Evolutionary conservation across 371 early-diverging fungal species (phyloP).

Genomic region (Mucor piriformis): DNA sequence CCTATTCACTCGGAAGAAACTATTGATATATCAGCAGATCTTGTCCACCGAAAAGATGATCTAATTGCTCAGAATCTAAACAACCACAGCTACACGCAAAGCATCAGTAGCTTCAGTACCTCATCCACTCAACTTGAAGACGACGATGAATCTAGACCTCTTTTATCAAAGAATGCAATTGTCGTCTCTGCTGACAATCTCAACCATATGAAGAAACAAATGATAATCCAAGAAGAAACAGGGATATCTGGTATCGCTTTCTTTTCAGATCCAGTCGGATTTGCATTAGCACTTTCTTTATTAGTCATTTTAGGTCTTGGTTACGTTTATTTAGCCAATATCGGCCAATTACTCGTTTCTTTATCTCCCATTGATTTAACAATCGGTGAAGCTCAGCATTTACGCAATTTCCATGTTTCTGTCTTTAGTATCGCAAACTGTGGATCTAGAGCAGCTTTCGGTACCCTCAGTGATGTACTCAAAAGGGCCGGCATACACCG

Average conservation of each 20-base stretch:
- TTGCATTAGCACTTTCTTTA: conserved; percentile 34
- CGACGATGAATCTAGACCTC: conserved; percentile 12
- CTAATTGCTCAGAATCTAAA: conserved; percentile 1
- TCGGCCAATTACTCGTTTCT: conserved; percentile 40
- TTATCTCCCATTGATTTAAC: conserved; percentile 19
- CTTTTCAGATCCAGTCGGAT: conserved; percentile 37
- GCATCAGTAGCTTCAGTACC: conserved; percentile 24
- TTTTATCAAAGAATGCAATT: conserved; percentile 12
- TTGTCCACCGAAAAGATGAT: conserved; percentile 2
- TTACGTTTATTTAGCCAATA: conserved; percentile 48
- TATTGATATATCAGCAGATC: background rate
- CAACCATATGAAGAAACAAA: background rate
- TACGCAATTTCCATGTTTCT: conserved; percentile 47
- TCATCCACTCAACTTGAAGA: conserved; percentile 20
- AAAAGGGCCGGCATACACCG: conserved; percentile 41
- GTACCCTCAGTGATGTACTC: conserved; percentile 48
- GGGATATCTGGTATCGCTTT: conserved; percentile 28
- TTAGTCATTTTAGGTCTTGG: conserved; percentile 44
- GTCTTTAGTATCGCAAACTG: conserved; percentile 55
- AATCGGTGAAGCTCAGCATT: conserved; percentile 26
- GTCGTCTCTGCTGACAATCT: conserved; percentile 11
- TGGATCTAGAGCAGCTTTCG: conserved; percentile 42
- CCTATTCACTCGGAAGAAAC: background rate
- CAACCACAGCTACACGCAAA: conserved; percentile 8
- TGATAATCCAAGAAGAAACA: conserved; percentile 1